Evolutionary conservation across 805 yeast species (phyloP).

Genomic region (Barnettozyma californica): DNA sequence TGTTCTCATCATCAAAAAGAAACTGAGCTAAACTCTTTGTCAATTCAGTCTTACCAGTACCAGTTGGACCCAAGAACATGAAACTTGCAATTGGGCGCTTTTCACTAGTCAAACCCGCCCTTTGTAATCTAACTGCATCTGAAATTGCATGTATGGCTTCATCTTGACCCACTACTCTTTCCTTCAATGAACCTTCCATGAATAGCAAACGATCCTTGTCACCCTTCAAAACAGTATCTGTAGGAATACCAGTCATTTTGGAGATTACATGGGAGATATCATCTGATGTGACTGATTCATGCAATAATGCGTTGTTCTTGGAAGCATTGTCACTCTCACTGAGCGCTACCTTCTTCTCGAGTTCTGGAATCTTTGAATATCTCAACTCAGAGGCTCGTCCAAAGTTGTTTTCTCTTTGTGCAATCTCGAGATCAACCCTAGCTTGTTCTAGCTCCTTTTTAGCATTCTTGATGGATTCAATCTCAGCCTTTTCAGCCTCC

Average conservation of each 20-base stretch:
- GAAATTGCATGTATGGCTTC: slow-evolving; percentile 87
- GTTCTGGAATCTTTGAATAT: slow-evolving; percentile 78
- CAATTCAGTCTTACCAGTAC: slow-evolving; percentile 96
- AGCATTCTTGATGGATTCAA: slow-evolving; percentile 72
- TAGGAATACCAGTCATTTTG: slow-evolving; percentile 94
- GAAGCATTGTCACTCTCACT: slow-evolving; percentile 25
- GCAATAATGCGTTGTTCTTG: slow-evolving; percentile 43
- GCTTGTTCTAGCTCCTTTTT: slow-evolving; percentile 84
- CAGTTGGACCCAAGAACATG: slow-evolving; percentile 96
- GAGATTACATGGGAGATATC: slow-evolving; percentile 92
- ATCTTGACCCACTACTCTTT: slow-evolving; percentile 90
- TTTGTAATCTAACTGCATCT: slow-evolving; percentile 91
- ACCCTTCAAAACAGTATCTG: slow-evolving; percentile 84
- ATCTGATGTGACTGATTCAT: slow-evolving; percentile 90
- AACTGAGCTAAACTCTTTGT: slow-evolving; percentile 92
- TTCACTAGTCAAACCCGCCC: slow-evolving; percentile 94
- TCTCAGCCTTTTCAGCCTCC: slow-evolving; percentile 75
- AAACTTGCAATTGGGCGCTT: slow-evolving; percentile 95
- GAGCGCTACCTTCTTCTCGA: slow-evolving; percentile 55
- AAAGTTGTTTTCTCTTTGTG: slow-evolving; percentile 80
- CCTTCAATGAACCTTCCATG: slow-evolving; percentile 77
- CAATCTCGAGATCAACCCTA: slow-evolving; percentile 72
- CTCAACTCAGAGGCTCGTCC: slow-evolving; percentile 86
- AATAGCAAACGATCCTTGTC: slow-evolving; percentile 85
- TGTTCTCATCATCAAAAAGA: slow-evolving; percentile 79